These are phyloP conservation scores for Pestalotiopsis sp. DNA, from an alignment of 2,329 filamentous ascomycete genomes.

Conservation along the genomic window DNA sequence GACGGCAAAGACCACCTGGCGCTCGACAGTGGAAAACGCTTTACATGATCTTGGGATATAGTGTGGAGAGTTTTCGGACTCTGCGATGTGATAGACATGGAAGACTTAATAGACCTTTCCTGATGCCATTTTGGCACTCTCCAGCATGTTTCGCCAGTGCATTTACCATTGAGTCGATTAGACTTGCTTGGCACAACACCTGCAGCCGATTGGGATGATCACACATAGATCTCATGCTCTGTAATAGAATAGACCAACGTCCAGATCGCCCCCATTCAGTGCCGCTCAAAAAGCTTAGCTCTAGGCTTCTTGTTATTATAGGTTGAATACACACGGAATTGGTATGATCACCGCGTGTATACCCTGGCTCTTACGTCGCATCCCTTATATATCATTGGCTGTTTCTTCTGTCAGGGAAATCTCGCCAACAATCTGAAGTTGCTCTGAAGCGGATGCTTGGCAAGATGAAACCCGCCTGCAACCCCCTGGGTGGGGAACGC, in stretches of 20 bases:
- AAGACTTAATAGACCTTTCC: not conserved
- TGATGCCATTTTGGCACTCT: not conserved
- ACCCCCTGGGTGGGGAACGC: not conserved
- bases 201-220: not conserved
- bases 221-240: not conserved
- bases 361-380: not conserved
- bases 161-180: no score
- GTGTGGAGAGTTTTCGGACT: not conserved
- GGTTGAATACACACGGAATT: not conserved
- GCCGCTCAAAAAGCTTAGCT: not conserved
- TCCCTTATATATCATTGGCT: not conserved
- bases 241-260: not conserved
- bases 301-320: not conserved
- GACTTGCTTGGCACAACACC: not conserved
- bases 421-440: constrained; percentile 5
- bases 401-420: not conserved
- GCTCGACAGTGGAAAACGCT: constrained; percentile 1
- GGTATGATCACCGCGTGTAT: not conserved
- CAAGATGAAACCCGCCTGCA: constrained; percentile 8
- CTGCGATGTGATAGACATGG: not conserved
- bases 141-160: no score
- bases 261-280: not conserved
- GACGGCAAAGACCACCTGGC: not conserved
- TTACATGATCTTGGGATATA: constrained; percentile 8
- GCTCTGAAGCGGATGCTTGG: constrained; percentile 3